A percentile compares a stretch with the other conserved stretches of the same genome.
Evolutionary conservation across 306 rosid genomes (phyloP).

Genomic region (Citrullus amarus): DNA sequence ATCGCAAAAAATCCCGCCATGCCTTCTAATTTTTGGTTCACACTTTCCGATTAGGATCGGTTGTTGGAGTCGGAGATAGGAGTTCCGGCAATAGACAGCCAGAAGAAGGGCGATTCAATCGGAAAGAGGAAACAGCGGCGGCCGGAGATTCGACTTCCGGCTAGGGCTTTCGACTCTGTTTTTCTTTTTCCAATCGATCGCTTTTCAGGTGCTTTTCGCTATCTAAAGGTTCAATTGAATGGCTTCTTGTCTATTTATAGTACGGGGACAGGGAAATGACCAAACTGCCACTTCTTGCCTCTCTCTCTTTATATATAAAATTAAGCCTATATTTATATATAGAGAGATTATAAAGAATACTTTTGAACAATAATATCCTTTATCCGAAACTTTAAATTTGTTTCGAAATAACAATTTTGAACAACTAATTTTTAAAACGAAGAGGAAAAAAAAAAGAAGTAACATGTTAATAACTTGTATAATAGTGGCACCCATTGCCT

Average conservation of each 20-base stretch:
- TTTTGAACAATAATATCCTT: too few species aligned
- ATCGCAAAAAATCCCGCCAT: conserved; percentile 90
- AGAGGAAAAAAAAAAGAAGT: too few species aligned
- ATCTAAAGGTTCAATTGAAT: neutral
- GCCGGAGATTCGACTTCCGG: conserved; percentile 12
- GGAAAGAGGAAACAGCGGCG: conserved; percentile 7
- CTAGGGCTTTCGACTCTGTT: neutral
- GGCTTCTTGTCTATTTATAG: conserved; percentile 24
- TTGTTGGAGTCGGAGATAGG: neutral
- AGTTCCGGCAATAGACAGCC: neutral
- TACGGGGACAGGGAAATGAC: conserved; percentile 6
- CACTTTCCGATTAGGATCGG: neutral
- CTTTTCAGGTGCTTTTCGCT: conserved; percentile 22
- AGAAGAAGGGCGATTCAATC: neutral
- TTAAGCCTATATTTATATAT: too few species aligned
- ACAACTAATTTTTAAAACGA: too few species aligned
- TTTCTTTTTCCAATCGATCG: neutral
- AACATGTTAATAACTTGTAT: too few species aligned
- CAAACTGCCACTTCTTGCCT: neutral
- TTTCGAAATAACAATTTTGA: too few species aligned
- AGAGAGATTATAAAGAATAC: too few species aligned
- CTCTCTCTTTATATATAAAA: too few species aligned
- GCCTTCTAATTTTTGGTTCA: conserved; percentile 14
- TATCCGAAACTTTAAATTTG: too few species aligned
- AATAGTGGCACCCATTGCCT: too few species aligned